phyloP scores from a whole-genome alignment of 768 basidiomycete species.

The Phanerochaete sordida region DNA sequence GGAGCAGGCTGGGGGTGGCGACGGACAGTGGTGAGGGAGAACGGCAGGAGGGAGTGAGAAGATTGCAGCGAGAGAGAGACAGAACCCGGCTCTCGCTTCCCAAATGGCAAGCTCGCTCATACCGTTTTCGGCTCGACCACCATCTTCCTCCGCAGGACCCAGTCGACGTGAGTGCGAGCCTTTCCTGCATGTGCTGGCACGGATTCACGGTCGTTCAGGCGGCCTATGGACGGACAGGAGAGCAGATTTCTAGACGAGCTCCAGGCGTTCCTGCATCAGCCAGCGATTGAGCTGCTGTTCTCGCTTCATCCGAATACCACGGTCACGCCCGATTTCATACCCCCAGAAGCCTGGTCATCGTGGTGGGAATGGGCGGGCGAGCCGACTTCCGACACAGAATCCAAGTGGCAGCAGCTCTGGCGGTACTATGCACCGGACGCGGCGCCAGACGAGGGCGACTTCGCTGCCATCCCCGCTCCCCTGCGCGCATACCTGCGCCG shows the following conservation, averaged over 20 bases:
- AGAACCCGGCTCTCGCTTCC: too few species aligned
- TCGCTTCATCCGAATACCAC: slow-evolving; percentile 15
- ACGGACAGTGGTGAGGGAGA: not conserved
- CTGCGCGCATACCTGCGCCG: slow-evolving; percentile 13
- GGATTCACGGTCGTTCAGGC: not conserved
- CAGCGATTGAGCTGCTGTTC: slow-evolving; percentile 3
- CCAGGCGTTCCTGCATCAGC: not conserved
- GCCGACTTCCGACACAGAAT: not conserved
- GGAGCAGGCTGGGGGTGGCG: not conserved
- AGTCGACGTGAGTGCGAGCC: not conserved
- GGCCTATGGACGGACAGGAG: slow-evolving; percentile 1
- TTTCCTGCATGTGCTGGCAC: not conserved
- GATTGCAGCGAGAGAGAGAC: too few species aligned
- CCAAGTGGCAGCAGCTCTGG: slow-evolving; percentile 19
- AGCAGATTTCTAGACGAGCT: slow-evolving; percentile 6
- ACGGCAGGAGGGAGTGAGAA: not conserved
- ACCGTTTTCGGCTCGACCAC: not conserved
- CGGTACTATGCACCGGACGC: slow-evolving; percentile 10
- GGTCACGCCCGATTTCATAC: slow-evolving; percentile 3
- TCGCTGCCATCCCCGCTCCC: slow-evolving; percentile 10
- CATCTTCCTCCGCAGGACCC: not conserved
- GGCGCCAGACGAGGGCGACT: not conserved
- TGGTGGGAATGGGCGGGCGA: slow-evolving; percentile 26
- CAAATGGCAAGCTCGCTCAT: too few species aligned
- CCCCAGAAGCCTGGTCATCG: slow-evolving; percentile 15